phyloP scores from a whole-genome alignment of 2,329 filamentous ascomycete species.

The Byssothecium circinans region DNA sequence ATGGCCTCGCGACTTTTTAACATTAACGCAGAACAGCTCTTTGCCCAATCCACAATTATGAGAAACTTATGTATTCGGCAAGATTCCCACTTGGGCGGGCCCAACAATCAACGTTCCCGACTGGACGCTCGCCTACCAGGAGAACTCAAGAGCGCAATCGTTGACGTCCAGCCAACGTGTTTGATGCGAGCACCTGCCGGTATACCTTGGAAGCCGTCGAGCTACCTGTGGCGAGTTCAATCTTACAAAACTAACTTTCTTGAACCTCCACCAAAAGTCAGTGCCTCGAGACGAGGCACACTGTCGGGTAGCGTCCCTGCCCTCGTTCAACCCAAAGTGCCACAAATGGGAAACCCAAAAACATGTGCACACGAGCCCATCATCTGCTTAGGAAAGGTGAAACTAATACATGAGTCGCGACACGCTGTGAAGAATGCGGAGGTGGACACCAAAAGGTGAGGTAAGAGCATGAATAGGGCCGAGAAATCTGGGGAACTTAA shows the following conservation, averaged over 20 bases:
- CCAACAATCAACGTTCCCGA: neutral
- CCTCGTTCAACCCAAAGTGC: constrained; percentile 2
- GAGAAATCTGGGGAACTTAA: constrained; percentile 1
- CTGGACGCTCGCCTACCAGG: neutral
- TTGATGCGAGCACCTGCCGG: constrained; percentile 17
- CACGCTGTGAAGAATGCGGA: constrained; percentile 6
- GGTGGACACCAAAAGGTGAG: constrained; percentile 12
- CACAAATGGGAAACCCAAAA: no score
- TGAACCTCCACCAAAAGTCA: constrained; percentile 16
- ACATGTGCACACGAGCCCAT: no score
- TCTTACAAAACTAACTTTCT: constrained; percentile 9
- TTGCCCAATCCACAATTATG: neutral
- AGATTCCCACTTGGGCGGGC: neutral
- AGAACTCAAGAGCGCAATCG: neutral
- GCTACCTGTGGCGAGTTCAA: no score
- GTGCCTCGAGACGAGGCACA: constrained; percentile 25
- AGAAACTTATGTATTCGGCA: neutral
- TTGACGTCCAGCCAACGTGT: neutral
- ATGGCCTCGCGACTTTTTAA: constrained; percentile 9
- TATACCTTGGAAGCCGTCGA: no score
- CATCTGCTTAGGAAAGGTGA: no score
- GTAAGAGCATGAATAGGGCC: neutral
- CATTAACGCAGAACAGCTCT: neutral
- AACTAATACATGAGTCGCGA: no score
- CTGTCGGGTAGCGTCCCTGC: constrained; percentile 5